These are phyloP conservation scores for Agrocybe chaxingu DNA, from an alignment of 768 basidiomycete species.

Conservation along the genomic window DNA sequence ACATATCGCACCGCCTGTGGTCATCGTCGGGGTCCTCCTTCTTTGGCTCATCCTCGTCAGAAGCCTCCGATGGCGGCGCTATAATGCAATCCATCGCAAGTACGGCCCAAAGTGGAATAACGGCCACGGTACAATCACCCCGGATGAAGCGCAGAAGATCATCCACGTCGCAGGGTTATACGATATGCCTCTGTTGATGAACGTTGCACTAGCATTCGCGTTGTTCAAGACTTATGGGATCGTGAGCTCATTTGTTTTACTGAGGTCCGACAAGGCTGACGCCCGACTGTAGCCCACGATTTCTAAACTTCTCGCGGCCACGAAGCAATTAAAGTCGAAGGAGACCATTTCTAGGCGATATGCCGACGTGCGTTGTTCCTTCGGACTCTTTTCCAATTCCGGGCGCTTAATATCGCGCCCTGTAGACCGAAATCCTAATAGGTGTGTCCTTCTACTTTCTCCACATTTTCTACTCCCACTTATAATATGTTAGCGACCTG, in stretches of 20 bases:
- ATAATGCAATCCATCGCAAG: no score
- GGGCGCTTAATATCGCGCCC: neutral
- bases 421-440: slow-evolving; percentile 43
- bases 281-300: slow-evolving; percentile 36
- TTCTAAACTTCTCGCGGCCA: slow-evolving; percentile 37
- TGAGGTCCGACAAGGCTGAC: neutral
- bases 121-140: no score
- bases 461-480: neutral
- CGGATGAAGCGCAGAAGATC: no score
- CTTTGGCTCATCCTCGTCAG: no score
- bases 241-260: slow-evolving; percentile 6
- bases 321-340: slow-evolving; percentile 34
- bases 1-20: no score
- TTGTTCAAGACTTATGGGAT: slow-evolving; percentile 48
- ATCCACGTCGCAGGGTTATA: no score
- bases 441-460: slow-evolving; percentile 18
- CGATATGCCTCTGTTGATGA: no score
- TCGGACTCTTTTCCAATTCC: neutral
- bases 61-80: no score
- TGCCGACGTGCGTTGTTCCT: slow-evolving; percentile 39
- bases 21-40: no score
- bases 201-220: slow-evolving; percentile 37
- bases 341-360: slow-evolving; percentile 39
- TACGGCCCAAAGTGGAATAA: no score
- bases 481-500: slow-evolving; percentile 27